Evolutionary conservation across 2,329 filamentous ascomycete species (phyloP), one percentile per base, ranked within the genome.

Genomic region (Gliomastix tumulicola): DNA sequence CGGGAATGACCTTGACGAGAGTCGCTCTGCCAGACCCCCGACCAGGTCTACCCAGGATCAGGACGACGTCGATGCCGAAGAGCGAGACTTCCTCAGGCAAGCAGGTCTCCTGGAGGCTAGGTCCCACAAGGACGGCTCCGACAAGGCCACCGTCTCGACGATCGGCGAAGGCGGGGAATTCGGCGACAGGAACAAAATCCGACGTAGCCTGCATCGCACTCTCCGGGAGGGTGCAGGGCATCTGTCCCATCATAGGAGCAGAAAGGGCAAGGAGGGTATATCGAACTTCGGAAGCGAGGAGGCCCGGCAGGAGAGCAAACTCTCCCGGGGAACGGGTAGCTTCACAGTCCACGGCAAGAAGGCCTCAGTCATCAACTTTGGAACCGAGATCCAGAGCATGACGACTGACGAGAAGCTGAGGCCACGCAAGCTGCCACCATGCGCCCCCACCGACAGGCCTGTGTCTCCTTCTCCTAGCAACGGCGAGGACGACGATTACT

Each of bases 331-430:
- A 11, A 79, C 85, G 11, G 88, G 88, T 6, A 94, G 87, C 49
- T 98, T 98, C 57, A 94, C 92, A 5, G 82, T 98, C 5, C 92
- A 98, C 53, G 90, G 92, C 42, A 98, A 97, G 67, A 97, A 98
- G 60, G 92, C 92, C 4, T 95, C 88, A 2, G 86, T 98, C 38
- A 87, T 98, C 47, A 94, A 87, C n/a, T 94, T 98, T 55, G 88
- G 89, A 8, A 80, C 82, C n/a, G 90, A 95, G 49, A 81, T 95
- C 66, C 82, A 90, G 50, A 82, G 75, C 41, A 77, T 89, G 60
- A 74, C 82, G 1, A 72, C 79, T 1, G 85, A 90, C 42, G 84
- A 89, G 50, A 78, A 82, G 25, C 63, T 87, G 30, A 76, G 79
- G 39, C 66, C 81, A 34, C 73, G 80, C 37, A 84, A 74, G 45